Conservation (phyloP, 176 grass and related monocot species). For the Zoysia pacifica region DNA sequence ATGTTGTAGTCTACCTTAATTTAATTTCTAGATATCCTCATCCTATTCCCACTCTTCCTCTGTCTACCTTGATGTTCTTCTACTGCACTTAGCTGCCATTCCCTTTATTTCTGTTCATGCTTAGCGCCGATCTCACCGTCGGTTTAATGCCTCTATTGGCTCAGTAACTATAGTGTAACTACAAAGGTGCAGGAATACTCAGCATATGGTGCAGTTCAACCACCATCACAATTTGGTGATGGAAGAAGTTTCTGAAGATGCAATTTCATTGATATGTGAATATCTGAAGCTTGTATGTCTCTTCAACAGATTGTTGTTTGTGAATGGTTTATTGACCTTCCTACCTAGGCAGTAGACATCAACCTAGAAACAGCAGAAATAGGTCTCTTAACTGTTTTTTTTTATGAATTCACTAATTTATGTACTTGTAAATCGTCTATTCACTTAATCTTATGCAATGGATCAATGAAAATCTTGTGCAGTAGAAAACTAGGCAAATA, state of each 20-base stretch:
- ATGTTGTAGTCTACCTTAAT: slow-evolving; percentile 23
- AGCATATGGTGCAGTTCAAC: slow-evolving; percentile 38
- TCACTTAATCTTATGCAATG: slow-evolving; percentile 15
- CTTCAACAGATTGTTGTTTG: slow-evolving; percentile 41
- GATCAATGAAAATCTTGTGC: slow-evolving; percentile 2
- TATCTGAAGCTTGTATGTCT: slow-evolving; percentile 32
- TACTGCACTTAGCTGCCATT: neutral
- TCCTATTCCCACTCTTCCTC: slow-evolving; percentile 9
- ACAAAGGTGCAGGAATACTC: slow-evolving; percentile 46
- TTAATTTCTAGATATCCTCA: slow-evolving; percentile 6
- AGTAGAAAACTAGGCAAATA: neutral
- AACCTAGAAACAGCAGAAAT: slow-evolving; percentile 22
- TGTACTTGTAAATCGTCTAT: slow-evolving; percentile 32
- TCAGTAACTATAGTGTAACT: slow-evolving; percentile 1
- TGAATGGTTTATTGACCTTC: slow-evolving; percentile 11
- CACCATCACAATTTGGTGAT: slow-evolving; percentile 39
- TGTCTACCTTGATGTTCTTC: too few relatives aligned
- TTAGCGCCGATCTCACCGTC: neutral
- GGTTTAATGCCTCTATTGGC: neutral
- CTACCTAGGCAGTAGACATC: neutral
- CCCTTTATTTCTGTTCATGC: slow-evolving; percentile 17
- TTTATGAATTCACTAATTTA: slow-evolving; percentile 27
- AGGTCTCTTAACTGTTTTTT: neutral
- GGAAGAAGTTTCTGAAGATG: slow-evolving; percentile 53
- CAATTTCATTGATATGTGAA: slow-evolving; percentile 34